Evolutionary conservation across 2,329 filamentous ascomycete species (phyloP), one percentile per base, ranked within the genome.

Genomic region (Scedosporium minutisporum): DNA sequence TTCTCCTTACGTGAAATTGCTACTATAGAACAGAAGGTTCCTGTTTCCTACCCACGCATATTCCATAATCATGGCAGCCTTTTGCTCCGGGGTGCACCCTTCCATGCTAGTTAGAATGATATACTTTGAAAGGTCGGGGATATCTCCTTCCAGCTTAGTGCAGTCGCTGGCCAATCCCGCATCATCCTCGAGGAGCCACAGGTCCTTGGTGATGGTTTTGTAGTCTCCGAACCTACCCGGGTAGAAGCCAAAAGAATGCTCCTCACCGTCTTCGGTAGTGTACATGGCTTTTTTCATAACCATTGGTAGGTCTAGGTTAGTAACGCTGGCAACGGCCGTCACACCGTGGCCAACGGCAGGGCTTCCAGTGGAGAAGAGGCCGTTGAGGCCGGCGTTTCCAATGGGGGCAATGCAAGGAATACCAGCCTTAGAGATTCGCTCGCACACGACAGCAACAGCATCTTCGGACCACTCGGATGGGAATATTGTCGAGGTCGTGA

Each of bases 1-100:
- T 21, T 48, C 21, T 10, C 21, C 59, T 51, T 29, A 53, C 59
- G 59, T 61, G 27, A 61, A 61, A 29, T 61, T 61, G 59, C n/a
- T 84, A 75, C 87, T 87, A 72, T 87, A 88, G 67, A 85, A 75
- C 66, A 88, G 72, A 60, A 88, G 72, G 66, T 87, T 85, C 68
- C 81, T 79, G 60, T 83, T 85, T 9, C 85, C 85, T 57, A 77
- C 33, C 33, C 33, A 38, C 33, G 33, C 33, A 38, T 38, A 77
- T 6, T 75, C 77, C 3, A 75, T 79, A 6, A 81, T 80, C 64
- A 84, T 82, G 51, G 74, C 68, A 1, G 78, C 78, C 74, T 88
- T 87, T 9, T 77, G 67, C 1, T 75, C 73, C 64, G 85, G 86
- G 0, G 77, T 76, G 70, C 85, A 88, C 7, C 73, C 78, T 58